Conservation (phyloP, 768 basidiomycete species). For the Boletus eberwhitei region DNA sequence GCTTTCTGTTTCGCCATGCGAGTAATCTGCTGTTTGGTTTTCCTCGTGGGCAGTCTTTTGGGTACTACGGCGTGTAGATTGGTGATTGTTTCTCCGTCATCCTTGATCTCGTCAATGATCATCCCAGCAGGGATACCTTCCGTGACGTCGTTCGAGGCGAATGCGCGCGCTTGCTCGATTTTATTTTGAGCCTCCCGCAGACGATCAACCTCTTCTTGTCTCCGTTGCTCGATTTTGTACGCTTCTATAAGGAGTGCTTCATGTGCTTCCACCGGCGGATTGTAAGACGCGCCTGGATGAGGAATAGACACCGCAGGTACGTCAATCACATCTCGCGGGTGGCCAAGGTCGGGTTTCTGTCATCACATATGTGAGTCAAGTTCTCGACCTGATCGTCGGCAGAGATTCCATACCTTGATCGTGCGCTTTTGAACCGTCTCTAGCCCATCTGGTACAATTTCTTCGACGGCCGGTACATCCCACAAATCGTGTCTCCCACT, state of each 20-base stretch:
- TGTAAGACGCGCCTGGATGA: conserved; percentile 85
- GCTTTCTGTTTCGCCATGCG: conserved; percentile 62
- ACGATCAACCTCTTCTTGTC: conserved; percentile 50
- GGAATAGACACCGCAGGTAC: conserved; percentile 68
- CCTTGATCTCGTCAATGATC: conserved; percentile 48
- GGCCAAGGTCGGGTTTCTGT: conserved; percentile 47
- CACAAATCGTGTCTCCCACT: conserved; percentile 70
- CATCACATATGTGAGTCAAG: not conserved
- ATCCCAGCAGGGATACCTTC: conserved; percentile 58
- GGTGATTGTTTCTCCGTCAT: conserved; percentile 36
- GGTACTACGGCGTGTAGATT: conserved; percentile 31
- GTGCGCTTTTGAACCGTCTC: conserved; percentile 37
- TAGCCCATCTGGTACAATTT: conserved; percentile 40
- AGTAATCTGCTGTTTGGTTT: conserved; percentile 64
- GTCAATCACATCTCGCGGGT: conserved; percentile 52
- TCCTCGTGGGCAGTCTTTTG: conserved; percentile 43
- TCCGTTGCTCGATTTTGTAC: conserved; percentile 59
- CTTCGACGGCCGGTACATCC: conserved; percentile 36
- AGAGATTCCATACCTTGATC: conserved; percentile 47
- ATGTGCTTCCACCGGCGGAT: conserved; percentile 74
- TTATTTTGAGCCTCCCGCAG: conserved; percentile 51
- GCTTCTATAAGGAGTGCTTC: conserved; percentile 68
- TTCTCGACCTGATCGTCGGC: not conserved
- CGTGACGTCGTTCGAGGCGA: conserved; percentile 30
- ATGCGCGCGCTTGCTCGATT: conserved; percentile 47